Percentiles rank a stretch among this genome's conserved stretches.
phyloP scores from a whole-genome alignment of 2,329 filamentous ascomycete genomes.

The Pseudonectria foliicola region DNA sequence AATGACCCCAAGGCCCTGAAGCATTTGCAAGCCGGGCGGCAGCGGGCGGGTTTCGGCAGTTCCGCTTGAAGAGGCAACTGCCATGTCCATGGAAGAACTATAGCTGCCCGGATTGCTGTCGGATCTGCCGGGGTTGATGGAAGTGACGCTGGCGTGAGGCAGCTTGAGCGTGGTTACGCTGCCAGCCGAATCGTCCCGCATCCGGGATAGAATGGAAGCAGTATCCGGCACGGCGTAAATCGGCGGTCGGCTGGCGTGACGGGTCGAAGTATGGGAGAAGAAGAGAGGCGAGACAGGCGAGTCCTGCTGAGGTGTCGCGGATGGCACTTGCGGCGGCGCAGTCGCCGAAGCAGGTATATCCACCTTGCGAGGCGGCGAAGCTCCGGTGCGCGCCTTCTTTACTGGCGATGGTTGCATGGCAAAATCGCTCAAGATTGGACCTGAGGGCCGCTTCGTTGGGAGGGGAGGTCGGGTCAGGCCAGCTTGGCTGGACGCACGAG shows the following conservation, averaged over 20 bases:
- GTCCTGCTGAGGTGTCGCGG: slow-evolving; percentile 24
- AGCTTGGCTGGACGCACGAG: slow-evolving; percentile 8
- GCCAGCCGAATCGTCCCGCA: slow-evolving; percentile 36
- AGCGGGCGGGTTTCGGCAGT: slow-evolving; percentile 40
- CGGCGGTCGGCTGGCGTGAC: slow-evolving; percentile 30
- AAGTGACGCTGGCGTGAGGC: slow-evolving; percentile 45
- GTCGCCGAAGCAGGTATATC: slow-evolving; percentile 29
- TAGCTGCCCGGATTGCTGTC: slow-evolving; percentile 47
- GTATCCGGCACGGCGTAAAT: slow-evolving; percentile 35
- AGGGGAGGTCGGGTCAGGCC: slow-evolving; percentile 11
- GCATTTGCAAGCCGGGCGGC: slow-evolving; percentile 43
- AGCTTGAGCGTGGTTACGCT: slow-evolving; percentile 48
- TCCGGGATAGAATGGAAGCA: slow-evolving; percentile 39
- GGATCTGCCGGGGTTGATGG: slow-evolving; percentile 39
- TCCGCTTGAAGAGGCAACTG: slow-evolving; percentile 38
- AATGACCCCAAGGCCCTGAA: slow-evolving; percentile 59
- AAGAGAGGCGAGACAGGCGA: slow-evolving; percentile 44
- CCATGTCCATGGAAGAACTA: slow-evolving; percentile 47
- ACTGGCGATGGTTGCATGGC: slow-evolving; percentile 29
- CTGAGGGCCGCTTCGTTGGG: slow-evolving; percentile 20
- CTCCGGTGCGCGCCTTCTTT: slow-evolving; percentile 43
- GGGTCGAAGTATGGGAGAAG: slow-evolving; percentile 39
- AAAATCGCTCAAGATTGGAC: slow-evolving; percentile 14
- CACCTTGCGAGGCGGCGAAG: slow-evolving; percentile 37
- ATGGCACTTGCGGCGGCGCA: slow-evolving; percentile 15